Base-by-base conservation (phyloP, 371 early-diverging fungal species). In the Mucor plumbeus region DNA sequence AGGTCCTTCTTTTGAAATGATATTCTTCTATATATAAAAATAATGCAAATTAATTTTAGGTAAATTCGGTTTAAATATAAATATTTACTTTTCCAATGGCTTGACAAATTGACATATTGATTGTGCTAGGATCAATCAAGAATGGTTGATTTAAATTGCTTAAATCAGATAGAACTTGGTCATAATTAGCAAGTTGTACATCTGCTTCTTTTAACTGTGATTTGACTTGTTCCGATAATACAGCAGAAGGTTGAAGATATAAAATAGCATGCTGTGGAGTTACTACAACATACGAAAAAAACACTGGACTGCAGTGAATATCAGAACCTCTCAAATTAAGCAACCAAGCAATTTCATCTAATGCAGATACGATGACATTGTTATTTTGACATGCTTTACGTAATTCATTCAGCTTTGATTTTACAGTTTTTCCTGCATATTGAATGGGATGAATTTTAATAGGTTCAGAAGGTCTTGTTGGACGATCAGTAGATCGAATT, bases 321-420 rank as follows among this genome's bases (percentile, higher is more conserved):
- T 99, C 99, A 14, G 88, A 90, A 13, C 99, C 99, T 66, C 99
- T 91, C 64, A 99, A 78, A 78, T 99, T 99, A 70, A 97, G 92
- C 47, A 99, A 78, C 99, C 99, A 96, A 9, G 95, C 95, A 67
- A 95, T 88, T 75, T 97, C 99, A 81, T 97, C 98, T 63, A 96
- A 78, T 7, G 89, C 92, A 1, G 94, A 85, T 7, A 95, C 85
- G 2, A 93, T 88, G 44, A 90, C 85, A 26, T 92, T 94, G 38
- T 55, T 65, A 0, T 41, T 54, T 3, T 54, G 14, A 15, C 44
- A 21, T 1, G 44, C 4, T 44, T 41, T 26, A 7, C 53, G 41
- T 15, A 69, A 34, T 5, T 59, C 53, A 14, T 39, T 67, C 35
- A 66, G 13, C 50, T 64, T 61, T n/a, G 34, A 54, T 36, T 59